These are phyloP conservation scores for Diaporthe eres DNA, from an alignment of 2,329 filamentous ascomycete species.

Conservation along the genomic window DNA sequence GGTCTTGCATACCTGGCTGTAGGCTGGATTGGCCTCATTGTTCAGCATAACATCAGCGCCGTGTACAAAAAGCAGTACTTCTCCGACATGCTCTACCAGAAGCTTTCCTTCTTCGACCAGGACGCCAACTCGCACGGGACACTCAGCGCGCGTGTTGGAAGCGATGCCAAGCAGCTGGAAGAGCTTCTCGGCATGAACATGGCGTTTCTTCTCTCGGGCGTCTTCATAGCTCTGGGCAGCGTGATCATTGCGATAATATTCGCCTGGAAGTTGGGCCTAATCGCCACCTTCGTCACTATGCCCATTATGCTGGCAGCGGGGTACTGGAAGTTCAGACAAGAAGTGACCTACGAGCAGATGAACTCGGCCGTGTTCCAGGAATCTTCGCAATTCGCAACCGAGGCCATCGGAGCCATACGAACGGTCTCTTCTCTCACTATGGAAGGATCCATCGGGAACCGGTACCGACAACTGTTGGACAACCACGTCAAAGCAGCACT, in stretches of 20 bases:
- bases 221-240: constrained; percentile 70
- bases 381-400: constrained; percentile 74
- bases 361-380: constrained; percentile 71
- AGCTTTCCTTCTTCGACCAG: constrained; percentile 71
- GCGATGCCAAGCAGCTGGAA: constrained; percentile 71
- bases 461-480: constrained; percentile 54
- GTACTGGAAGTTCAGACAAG: constrained; percentile 63
- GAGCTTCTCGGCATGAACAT: constrained; percentile 83
- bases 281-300: constrained; percentile 55
- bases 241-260: constrained; percentile 63
- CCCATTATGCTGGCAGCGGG: constrained; percentile 54
- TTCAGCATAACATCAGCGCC: constrained; percentile 13
- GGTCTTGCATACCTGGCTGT: constrained; percentile 69
- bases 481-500: constrained; percentile 73
- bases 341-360: constrained; percentile 76
- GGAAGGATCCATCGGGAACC: constrained; percentile 67
- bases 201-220: constrained; percentile 72
- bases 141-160: constrained; percentile 67
- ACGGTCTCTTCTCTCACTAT: constrained; percentile 74
- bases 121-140: constrained; percentile 65
- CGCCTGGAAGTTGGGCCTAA: constrained; percentile 60
- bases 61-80: constrained; percentile 69
- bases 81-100: constrained; percentile 69
- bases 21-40: constrained; percentile 47
- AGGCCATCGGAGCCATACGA: constrained; percentile 73